Base-by-base conservation (phyloP, 345 rosid species). In the Euclidium syriacum region DNA sequence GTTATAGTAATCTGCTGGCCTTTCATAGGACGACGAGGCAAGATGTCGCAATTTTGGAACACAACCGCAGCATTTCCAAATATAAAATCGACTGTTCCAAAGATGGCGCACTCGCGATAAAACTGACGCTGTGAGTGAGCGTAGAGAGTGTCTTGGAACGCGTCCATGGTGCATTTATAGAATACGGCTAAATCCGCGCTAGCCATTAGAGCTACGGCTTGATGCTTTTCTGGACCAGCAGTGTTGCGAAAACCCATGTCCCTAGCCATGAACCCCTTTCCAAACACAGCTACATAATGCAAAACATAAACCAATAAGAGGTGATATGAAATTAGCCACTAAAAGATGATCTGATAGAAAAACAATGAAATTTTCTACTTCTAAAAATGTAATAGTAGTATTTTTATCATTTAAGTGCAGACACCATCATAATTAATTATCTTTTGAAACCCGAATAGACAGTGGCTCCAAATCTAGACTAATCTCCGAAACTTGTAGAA, bases 31-130 rank as follows among this genome's bases (percentile, higher is more conserved):
- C 20, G 71, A 56, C 69, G 82, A 26, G 97, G 91, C 1, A 70
- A 57, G n/a, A 90, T 80, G 53, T 77, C 65, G 66, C 91, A 82
- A 43, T 79, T 84, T 30, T 87, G 97, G 44, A 80, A 17, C 20
- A 90, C 87, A 7, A 70, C 94, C 0, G 89, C 95, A 0, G 97
- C 83, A 62, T 90, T 87, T 3, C 97, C 95, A 6, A 87, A 87
- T 52, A 87, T 85, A 78, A 90, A 90, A 73, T 90, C 96, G 2
- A 85, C 80, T 0, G 96, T 87, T 15, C 98, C 96, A 1, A 64
- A 57, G 40, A 87, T 70, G 81, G 44, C 58, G 53, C 91, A 91
- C 24, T 88, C 83, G 2, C 91, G 68, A 68, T 84, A 88, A 77
- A 88, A 85, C 43, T 91, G 98, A 18, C 98, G 84, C 30, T 85